Evolutionary conservation across 371 early-diverging fungal species (phyloP), one percentile per base, ranked within the genome.

Genomic region (Syncephalastrum racemosum): DNA sequence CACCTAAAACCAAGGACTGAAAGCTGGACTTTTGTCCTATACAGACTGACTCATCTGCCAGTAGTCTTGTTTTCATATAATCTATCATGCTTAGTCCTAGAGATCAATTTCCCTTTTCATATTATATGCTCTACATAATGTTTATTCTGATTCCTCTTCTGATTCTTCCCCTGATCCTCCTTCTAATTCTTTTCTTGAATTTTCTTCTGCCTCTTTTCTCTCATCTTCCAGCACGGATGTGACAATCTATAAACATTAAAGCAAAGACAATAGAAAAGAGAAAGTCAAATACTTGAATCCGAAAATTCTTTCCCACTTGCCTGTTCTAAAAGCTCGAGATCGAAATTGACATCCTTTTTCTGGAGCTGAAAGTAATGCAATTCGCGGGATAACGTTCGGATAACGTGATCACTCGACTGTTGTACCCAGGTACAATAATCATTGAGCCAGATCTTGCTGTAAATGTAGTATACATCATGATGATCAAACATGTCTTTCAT

Each of bases 391-490:
- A 94, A 66, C 12, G 90, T 85, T 50, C 79, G 71, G 6, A 94
- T 53, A 14, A 79, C 80, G 55, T 82, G 78, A 20, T 93, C 94
- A 59, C 87, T 54, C 46, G 89, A 67, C 39, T 80, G 83, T 61
- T 95, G 96, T n/a, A 94, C 76, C 98, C 98, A 97, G n/a, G 91
- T 81, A 69, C 95, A 94, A 65, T 97, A 98, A 65, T 98, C 97
- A 64, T 94, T 94, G n/a, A 97, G 48, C 66, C 77, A 93, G 7
- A 95, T 72, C 68, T 93, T 87, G 67, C 90, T 85, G 56, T 95
- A 89, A 4, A 93, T 71, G 60, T 93, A 95, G 63, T 89, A 89
- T 0, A 86, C 70, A 56, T 96, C 96, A 59, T 96, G 91, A 59
- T 87, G 85, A 54, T 91, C 91, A 66, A 97, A 82, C 24, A 93